Conservation (phyloP, 192 early-diverging fungal genomes). For the Entomortierella lignicola region DNA sequence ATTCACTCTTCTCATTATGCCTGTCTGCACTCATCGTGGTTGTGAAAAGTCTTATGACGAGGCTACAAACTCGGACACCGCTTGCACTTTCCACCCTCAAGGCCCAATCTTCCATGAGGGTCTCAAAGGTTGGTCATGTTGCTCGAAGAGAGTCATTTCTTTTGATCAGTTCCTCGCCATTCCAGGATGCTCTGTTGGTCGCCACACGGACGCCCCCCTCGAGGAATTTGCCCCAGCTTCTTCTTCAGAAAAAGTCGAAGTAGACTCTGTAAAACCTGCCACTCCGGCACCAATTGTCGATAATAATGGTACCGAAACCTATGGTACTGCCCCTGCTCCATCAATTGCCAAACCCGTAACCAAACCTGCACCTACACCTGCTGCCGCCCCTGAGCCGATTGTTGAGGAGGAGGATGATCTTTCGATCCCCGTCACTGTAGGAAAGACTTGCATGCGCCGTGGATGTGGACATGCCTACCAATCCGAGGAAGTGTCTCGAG, state of each 20-base stretch:
- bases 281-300: slow-evolving; percentile 33
- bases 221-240: slow-evolving; percentile 44
- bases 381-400: slow-evolving; percentile 53
- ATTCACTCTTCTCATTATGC: slow-evolving; percentile 53
- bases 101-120: slow-evolving; percentile 98
- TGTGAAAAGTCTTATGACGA: slow-evolving; percentile 90
- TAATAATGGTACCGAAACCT: slow-evolving; percentile 35
- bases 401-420: slow-evolving; percentile 84
- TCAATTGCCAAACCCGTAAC: slow-evolving; percentile 7
- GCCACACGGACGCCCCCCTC: slow-evolving; percentile 64
- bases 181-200: slow-evolving; percentile 84
- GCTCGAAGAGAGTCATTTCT: slow-evolving; percentile 85
- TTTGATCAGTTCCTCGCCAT: slow-evolving; percentile 96
- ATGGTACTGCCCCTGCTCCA: slow-evolving; percentile 15
- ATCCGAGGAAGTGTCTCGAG: slow-evolving; percentile 67
- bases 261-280: slow-evolving; percentile 27
- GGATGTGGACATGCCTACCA: slow-evolving; percentile 79
- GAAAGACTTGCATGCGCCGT: slow-evolving; percentile 86
- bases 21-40: slow-evolving; percentile 79
- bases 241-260: slow-evolving; percentile 31
- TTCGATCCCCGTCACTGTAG: slow-evolving; percentile 74
- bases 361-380: slow-evolving; percentile 23
- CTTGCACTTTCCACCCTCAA: slow-evolving; percentile 90
- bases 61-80: slow-evolving; percentile 75
- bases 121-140: slow-evolving; percentile 95